Percentiles rank a stretch among this genome's conserved stretches.
Evolutionary conservation across 2,329 filamentous ascomycete genomes (phyloP).

Genomic region (Monilinia polystroma): DNA sequence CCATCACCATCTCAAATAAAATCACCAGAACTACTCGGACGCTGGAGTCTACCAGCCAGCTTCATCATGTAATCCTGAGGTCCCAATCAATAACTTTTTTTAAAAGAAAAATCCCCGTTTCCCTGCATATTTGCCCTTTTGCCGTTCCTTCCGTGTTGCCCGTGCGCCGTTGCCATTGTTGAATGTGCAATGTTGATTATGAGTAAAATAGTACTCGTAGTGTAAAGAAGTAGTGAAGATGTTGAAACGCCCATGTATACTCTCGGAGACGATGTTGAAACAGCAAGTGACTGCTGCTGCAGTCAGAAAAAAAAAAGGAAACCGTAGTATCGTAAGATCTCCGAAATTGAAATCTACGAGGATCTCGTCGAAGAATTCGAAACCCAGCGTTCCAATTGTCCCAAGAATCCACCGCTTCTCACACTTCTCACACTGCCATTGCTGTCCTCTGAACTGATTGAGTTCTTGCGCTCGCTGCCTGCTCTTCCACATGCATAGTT

Average conservation of each 20-base stretch:
- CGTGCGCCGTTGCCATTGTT: neutral
- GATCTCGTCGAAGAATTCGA: constrained; percentile 3
- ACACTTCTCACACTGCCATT: constrained; percentile 12
- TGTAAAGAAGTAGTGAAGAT: neutral
- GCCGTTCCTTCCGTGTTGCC: neutral
- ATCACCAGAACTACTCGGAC: neutral
- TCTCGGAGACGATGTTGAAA: neutral
- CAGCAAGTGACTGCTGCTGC: neutral
- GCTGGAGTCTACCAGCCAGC: neutral
- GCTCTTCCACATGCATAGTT: constrained; percentile 28
- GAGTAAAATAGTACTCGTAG: neutral
- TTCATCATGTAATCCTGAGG: neutral
- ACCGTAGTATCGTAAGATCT: neutral
- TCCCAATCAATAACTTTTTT: constrained; percentile 7
- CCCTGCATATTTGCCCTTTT: neutral
- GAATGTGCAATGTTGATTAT: neutral
- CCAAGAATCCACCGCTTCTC: constrained; percentile 13
- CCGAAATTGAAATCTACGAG: neutral
- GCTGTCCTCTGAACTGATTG: neutral
- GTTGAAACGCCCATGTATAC: constrained; percentile 10
- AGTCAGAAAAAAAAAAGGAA: neutral
- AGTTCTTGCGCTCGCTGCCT: constrained; percentile 16
- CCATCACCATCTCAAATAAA: neutral
- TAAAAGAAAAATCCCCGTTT: neutral
- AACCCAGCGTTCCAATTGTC: neutral